A percentile compares a stretch with the other conserved stretches of the same genome.
These are phyloP conservation scores for Trametes versicolor DNA, from an alignment of 1,284 basidiomycete species.

Conservation along the genomic window DNA sequence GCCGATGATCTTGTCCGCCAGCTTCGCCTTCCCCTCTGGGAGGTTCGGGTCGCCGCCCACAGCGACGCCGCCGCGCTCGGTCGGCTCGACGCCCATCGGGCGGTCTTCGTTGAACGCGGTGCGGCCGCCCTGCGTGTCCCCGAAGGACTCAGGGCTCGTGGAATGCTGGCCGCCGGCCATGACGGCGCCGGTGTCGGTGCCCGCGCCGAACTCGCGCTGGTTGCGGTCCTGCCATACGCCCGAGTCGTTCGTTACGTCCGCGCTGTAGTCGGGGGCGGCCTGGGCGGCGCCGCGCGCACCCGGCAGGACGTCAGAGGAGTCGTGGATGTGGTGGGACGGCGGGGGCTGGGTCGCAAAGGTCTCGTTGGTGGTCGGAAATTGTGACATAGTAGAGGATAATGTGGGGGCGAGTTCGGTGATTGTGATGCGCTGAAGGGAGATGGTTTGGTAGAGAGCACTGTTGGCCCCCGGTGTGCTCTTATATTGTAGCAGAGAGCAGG, in stretches of 20 bases:
- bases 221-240: slow-evolving; percentile 37
- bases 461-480: background rate
- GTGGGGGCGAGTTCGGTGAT: background rate
- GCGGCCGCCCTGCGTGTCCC: slow-evolving; percentile 23
- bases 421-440: background rate
- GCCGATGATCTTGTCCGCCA: slow-evolving; percentile 61
- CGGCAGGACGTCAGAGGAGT: slow-evolving; percentile 41
- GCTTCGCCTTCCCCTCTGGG: slow-evolving; percentile 54
- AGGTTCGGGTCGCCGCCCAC: slow-evolving; percentile 52
- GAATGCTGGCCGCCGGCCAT: slow-evolving; percentile 41
- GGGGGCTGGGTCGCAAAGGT: slow-evolving; percentile 35
- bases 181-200: slow-evolving; percentile 37
- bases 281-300: slow-evolving; percentile 32
- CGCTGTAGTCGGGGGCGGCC: slow-evolving; percentile 34
- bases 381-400: slow-evolving; percentile 18
- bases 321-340: slow-evolving; percentile 45
- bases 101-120: slow-evolving; percentile 51
- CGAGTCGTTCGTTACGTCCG: slow-evolving; percentile 38
- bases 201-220: slow-evolving; percentile 38
- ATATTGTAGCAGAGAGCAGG: background rate
- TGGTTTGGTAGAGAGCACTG: background rate
- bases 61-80: slow-evolving; percentile 53
- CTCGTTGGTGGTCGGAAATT: slow-evolving; percentile 11
- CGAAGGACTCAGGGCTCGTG: background rate
- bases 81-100: slow-evolving; percentile 53